These are phyloP conservation scores for Alternaria gansuensis DNA, from an alignment of 2,329 filamentous ascomycete species.

Conservation along the genomic window DNA sequence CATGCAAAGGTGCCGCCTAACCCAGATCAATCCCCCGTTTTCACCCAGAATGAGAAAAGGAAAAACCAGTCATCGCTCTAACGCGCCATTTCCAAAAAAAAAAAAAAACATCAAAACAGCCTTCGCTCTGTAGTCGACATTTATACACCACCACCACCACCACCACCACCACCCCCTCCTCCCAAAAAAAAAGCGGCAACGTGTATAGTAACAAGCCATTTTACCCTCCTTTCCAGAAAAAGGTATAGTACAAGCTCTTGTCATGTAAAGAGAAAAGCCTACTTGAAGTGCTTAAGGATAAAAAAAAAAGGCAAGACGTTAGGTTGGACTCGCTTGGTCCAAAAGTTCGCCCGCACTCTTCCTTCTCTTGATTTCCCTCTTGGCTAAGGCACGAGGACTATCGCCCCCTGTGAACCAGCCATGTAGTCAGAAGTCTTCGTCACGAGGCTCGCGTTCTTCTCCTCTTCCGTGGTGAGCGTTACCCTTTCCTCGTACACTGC, in stretches of 20 bases:
- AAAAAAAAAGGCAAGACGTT: neutral
- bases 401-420: constrained; percentile 46
- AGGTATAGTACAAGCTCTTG: neutral
- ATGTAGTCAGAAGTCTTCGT: constrained; percentile 50
- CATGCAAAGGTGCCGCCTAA: neutral
- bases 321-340: constrained; percentile 17
- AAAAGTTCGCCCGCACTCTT: constrained; percentile 47
- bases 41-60: neutral
- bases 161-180: too few species aligned
- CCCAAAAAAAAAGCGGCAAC: neutral
- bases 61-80: constrained; percentile 8
- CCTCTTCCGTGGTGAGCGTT: neutral
- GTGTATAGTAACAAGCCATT: too few species aligned
- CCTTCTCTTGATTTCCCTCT: constrained; percentile 39
- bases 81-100: constrained; percentile 6
- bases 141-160: too few species aligned
- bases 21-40: neutral
- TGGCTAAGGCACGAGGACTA: constrained; percentile 20
- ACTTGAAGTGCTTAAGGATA: neutral
- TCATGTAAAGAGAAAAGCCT: neutral
- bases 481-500: constrained; percentile 11
- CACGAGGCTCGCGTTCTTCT: constrained; percentile 14
- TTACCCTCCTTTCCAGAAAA: neutral
- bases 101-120: neutral
- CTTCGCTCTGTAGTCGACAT: neutral